Conservation (phyloP, 768 basidiomycete genomes). For the Pholiota microspora region DNA sequence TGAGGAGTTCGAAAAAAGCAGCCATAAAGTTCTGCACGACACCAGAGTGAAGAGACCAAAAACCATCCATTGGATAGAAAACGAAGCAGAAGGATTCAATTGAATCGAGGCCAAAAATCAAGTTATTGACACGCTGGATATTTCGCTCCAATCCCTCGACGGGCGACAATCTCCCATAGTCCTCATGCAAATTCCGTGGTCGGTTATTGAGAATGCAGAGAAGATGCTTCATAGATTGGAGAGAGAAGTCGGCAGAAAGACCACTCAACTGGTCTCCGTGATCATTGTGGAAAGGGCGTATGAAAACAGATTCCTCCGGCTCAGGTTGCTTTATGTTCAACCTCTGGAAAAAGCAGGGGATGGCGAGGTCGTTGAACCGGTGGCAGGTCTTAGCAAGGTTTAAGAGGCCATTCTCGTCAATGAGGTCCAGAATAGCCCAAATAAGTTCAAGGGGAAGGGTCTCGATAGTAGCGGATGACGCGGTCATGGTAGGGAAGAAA, state of each 20-base stretch:
- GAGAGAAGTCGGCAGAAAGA: constrained; percentile 9
- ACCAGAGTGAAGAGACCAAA: constrained; percentile 6
- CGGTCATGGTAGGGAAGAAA: neutral
- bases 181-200: constrained; percentile 4
- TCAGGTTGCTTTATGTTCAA: constrained; percentile 2
- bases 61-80: constrained; percentile 10
- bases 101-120: constrained; percentile 11
- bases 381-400: constrained; percentile 10
- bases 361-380: constrained; percentile 10
- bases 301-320: constrained; percentile 4
- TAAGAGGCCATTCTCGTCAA: constrained; percentile 5
- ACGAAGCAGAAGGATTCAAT: constrained; percentile 9
- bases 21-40: constrained; percentile 7
- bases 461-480: neutral
- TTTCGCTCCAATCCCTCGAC: constrained; percentile 11
- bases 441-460: constrained; percentile 13
- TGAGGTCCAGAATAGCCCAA: constrained; percentile 1
- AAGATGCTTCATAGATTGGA: constrained; percentile 9
- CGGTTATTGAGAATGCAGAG: constrained; percentile 10
- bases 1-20: constrained; percentile 8
- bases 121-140: constrained; percentile 9
- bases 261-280: constrained; percentile 13
- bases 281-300: constrained; percentile 8
- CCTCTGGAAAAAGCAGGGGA: constrained; percentile 8
- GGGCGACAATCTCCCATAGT: constrained; percentile 7